These are phyloP conservation scores for Debaryomyces psychrophilus DNA, from an alignment of 1,139 yeast species.

Conservation along the genomic window DNA sequence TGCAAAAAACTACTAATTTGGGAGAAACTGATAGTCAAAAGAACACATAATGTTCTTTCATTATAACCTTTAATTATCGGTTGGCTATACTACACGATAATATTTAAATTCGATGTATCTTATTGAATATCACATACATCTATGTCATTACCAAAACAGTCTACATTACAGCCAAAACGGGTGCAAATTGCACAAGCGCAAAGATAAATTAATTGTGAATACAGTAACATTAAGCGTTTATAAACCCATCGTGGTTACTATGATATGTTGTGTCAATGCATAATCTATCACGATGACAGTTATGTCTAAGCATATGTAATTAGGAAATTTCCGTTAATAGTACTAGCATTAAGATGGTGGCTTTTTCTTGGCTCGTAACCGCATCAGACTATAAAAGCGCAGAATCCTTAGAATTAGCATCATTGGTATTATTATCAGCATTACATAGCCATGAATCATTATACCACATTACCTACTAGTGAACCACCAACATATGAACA, in stretches of 20 bases:
- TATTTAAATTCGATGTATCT: no score
- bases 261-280: background rate
- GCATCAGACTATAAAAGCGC: background rate
- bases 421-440: background rate
- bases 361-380: background rate
- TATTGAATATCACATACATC: no score
- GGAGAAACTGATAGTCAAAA: no score
- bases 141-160: background rate
- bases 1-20: no score
- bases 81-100: no score
- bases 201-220: background rate
- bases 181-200: conserved; percentile 1
- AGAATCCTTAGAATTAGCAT: background rate
- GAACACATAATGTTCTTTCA: no score
- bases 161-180: background rate
- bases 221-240: background rate
- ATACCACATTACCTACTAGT: conserved; percentile 14
- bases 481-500: conserved; percentile 32
- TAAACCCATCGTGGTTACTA: no score
- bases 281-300: background rate
- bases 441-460: conserved; percentile 8
- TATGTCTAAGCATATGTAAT: background rate
- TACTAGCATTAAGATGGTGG: background rate
- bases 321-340: background rate
- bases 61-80: no score